Percentiles rank a stretch among this genome's conserved stretches.
Evolutionary conservation across 2,329 filamentous ascomycete species (phyloP).

Genomic region (Stagonosporopsis chrysanthemi): DNA sequence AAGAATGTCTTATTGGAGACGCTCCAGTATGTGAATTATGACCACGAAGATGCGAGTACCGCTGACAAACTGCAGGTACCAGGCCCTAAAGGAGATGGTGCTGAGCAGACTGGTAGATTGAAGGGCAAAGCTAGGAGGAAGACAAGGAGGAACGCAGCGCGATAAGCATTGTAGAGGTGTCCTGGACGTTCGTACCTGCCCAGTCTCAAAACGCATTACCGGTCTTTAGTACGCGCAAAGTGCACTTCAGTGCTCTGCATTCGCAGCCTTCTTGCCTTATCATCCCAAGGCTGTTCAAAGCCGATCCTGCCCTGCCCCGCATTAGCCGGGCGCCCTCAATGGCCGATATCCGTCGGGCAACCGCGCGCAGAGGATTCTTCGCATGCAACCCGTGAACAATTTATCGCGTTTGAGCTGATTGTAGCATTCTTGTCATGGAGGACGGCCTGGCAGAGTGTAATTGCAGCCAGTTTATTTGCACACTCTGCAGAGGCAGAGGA

Average conservation of each 20-base stretch:
- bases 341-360: slow-evolving; percentile 13
- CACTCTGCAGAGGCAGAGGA: background rate
- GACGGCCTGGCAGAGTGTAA: no score
- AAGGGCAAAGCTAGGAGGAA: slow-evolving; percentile 15
- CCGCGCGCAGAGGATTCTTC: background rate
- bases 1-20: background rate
- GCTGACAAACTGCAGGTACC: slow-evolving; percentile 2
- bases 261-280: background rate
- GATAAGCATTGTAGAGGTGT: background rate
- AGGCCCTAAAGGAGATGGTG: background rate
- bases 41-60: background rate
- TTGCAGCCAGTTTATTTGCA: background rate
- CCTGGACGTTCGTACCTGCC: background rate
- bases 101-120: background rate
- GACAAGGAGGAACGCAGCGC: background rate
- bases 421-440: background rate
- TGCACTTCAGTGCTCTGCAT: background rate
- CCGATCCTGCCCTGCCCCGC: slow-evolving; percentile 10
- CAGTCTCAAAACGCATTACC: background rate
- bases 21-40: background rate
- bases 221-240: background rate
- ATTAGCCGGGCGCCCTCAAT: slow-evolving; percentile 11
- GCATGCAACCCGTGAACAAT: background rate
- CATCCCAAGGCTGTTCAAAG: background rate
- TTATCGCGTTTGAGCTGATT: background rate